Evolutionary conservation across 1,284 basidiomycete genomes (phyloP), one percentile per base, ranked within the genome.

Genomic region (Nidula niveotomentosa): DNA sequence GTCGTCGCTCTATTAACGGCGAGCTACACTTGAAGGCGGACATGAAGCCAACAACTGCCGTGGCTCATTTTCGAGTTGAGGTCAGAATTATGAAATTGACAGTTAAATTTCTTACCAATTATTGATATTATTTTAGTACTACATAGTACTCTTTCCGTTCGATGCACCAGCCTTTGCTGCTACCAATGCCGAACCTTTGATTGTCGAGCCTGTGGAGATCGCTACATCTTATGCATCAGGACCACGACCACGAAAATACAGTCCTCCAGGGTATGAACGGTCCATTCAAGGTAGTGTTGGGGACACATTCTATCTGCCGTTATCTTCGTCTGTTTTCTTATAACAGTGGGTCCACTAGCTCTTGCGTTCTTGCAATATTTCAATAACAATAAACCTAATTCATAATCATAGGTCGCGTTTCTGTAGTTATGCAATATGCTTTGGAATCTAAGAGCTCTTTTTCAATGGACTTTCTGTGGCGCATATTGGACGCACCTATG

Each of bases 41-140:
- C 41, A 57, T 73, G 35, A 72, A 69, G 54, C 70, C 74, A 6
- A 68, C 70, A 3, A 68, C 69, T 48, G 59, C 66, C 4, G 71
- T 76, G 52, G 68, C 60, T n/a, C 65, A 70, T 53, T 73, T 76
- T 58, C 63, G 66, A 48, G 64, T 76, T 48, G 69, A 71, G 66
- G 75, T 75, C 48, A 30, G 62, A 46, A n/a, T 48, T 51, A 8
- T 23, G 41, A 36, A 51, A 17, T 48, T 53, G 18, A 43, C 41
- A 51, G 17, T 49, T 54, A 39, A 13, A 41, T 45, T 18, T 33
- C 36, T 12, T 15, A 49, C 15, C 13, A 34, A 45, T 46, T 37
- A 35, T 30, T 34, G 18, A 17, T 36, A 36, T 36, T 35, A 52
- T 36, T 49, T 50, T 47, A 76, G 71, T 75, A 75, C 57, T 65